Evolutionary conservation across 78 protist species (phyloP), one percentile per base, ranked within the genome.

Genomic region (Dictyostelium firmibasis): DNA sequence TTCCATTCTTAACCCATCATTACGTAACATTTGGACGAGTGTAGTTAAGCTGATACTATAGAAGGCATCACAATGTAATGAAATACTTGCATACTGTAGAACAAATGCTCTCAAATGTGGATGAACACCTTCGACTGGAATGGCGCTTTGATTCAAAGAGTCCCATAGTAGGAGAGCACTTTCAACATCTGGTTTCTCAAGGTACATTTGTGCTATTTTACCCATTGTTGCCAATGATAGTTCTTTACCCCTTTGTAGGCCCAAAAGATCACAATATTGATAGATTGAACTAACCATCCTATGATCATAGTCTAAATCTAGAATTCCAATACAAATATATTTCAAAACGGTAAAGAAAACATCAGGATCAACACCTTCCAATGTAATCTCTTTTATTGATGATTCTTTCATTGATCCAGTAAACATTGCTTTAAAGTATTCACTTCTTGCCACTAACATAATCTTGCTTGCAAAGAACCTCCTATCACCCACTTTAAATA

Each of bases 341-440:
- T 75, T 83, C 29, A 89, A 27, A 2, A 89, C 94, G 13, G 69
- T 16, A 33, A 64, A 89, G 20, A 89, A 89, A 7, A 89, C 94
- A 31, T 89, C 94, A n/a, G 94, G 94, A 44, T 89, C 94, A 0
- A 89, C 94, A 35, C 94, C 94, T 53, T 89, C 94, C 23, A 89
- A 84, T 16, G 94, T 89, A 3, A 89, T 70, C 82, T 89, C 94
- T 47, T 89, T 89, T 6, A 78, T 67, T 16, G 86, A 44, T 10
- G 94, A 89, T 23, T 89, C 94, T 14, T 89, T 89, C 94, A 89
- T 89, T 20, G 76, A 27, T 10, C 75, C 74, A 10, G 87, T 89
- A 72, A 89, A 89, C 94, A 89, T 89, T 33, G 94, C 94, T 6
- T 89, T 89, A 47, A 89, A 89, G 57, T 89, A 89, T 16, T 89